Evolutionary conservation across 345 rosid genomes (phyloP).

Genomic region (Citrus sp.): DNA sequence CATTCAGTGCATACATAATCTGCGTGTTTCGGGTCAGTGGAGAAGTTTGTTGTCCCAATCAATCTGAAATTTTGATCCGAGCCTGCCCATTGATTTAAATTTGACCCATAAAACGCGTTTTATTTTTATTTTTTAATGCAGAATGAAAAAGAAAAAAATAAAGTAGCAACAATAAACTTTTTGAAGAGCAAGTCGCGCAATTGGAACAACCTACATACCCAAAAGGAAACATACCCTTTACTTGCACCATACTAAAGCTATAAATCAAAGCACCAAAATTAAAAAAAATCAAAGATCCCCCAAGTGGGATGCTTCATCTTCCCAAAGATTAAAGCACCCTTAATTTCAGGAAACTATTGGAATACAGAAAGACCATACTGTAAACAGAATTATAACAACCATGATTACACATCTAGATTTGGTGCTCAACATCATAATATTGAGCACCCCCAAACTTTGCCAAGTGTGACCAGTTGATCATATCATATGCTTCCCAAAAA

Average conservation of each 20-base stretch:
- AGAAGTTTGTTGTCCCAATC: too few relatives aligned
- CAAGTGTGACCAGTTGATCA: background rate
- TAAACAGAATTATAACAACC: background rate
- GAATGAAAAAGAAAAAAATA: too few relatives aligned
- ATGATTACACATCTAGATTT: slow-evolving; percentile 5
- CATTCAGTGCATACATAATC: too few relatives aligned
- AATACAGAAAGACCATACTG: background rate
- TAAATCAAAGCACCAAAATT: background rate
- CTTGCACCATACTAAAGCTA: background rate
- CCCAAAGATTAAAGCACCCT: background rate
- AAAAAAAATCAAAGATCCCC: too few relatives aligned
- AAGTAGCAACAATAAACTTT: background rate
- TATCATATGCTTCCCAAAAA: too few relatives aligned
- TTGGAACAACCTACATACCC: background rate
- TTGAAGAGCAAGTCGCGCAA: background rate
- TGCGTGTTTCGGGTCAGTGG: too few relatives aligned
- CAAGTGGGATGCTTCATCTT: background rate
- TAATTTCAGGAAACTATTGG: slow-evolving; percentile 2
- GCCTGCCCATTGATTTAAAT: too few relatives aligned
- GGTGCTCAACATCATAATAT: slow-evolving; percentile 16
- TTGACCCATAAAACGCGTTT: too few relatives aligned
- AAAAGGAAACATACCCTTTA: background rate
- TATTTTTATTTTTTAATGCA: too few relatives aligned
- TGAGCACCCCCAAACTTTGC: background rate
- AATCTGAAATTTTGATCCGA: too few relatives aligned